Conservation (phyloP, 2,329 filamentous ascomycete species). For the Bipolaris sorokiniana region DNA sequence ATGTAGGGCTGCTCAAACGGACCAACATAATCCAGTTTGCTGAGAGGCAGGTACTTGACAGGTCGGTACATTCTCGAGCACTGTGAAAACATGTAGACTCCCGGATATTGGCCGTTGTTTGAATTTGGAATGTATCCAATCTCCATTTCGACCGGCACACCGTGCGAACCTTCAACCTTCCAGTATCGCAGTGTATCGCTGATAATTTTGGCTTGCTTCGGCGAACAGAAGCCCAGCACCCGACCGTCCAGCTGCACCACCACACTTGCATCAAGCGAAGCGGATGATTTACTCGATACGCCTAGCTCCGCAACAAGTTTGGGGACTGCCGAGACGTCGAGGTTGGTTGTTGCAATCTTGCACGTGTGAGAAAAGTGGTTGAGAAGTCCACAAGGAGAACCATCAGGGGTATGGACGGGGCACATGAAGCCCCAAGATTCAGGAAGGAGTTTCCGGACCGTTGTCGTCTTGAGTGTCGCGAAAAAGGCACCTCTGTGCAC, state of each 20-base stretch:
- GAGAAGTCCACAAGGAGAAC: constrained; percentile 88
- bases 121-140: constrained; percentile 90
- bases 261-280: constrained; percentile 81
- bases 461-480: constrained; percentile 94
- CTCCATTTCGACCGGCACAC: constrained; percentile 82
- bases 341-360: constrained; percentile 76
- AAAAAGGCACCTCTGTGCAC: constrained; percentile 99
- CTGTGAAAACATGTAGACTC: constrained; percentile 89
- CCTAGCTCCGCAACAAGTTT: constrained; percentile 79
- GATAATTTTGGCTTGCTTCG: constrained; percentile 79
- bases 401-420: constrained; percentile 96
- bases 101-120: constrained; percentile 91
- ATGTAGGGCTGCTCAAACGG: constrained; percentile 97
- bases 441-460: constrained; percentile 90
- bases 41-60: constrained; percentile 87
- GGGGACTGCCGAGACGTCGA: constrained; percentile 78
- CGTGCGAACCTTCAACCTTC: constrained; percentile 88
- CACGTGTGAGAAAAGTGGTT: constrained; percentile 97
- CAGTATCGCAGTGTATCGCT: constrained; percentile 88
- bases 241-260: constrained; percentile 89
- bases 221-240: constrained; percentile 88
- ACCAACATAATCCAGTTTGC: constrained; percentile 85
- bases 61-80: constrained; percentile 86
- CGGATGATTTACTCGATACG: constrained; percentile 75
- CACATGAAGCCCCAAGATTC: constrained; percentile 97